phyloP scores from a whole-genome alignment of 345 rosid genomes.

The Isatis tinctoria region DNA sequence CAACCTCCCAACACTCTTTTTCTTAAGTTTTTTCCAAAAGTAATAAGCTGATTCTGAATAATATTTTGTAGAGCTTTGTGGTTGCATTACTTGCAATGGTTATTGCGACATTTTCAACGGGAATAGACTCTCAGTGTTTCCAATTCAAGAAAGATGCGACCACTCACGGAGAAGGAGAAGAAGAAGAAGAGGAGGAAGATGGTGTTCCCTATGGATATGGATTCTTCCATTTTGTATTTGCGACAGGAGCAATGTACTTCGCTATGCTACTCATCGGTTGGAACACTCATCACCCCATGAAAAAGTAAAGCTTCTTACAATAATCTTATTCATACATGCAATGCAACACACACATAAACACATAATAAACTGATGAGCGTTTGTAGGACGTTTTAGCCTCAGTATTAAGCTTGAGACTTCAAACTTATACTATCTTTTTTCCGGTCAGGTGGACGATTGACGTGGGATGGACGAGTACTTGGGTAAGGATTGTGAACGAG shows the following conservation, averaged over 20 bases:
- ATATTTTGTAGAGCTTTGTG: slow-evolving; percentile 65
- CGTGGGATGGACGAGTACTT: slow-evolving; percentile 98
- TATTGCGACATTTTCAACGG: slow-evolving; percentile 92
- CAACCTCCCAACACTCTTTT: not conserved
- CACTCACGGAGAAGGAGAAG: slow-evolving; percentile 30
- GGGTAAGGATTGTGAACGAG: slow-evolving; percentile 90
- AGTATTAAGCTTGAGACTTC: not conserved
- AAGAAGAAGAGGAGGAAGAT: slow-evolving; percentile 39
- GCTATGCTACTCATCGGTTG: slow-evolving; percentile 92
- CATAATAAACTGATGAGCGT: not conserved
- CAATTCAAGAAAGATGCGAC: slow-evolving; percentile 55
- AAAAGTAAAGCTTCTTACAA: slow-evolving; percentile 43
- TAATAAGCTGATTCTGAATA: not conserved
- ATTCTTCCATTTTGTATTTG: slow-evolving; percentile 95
- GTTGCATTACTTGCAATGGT: slow-evolving; percentile 85
- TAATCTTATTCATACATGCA: not conserved
- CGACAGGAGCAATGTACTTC: slow-evolving; percentile 96
- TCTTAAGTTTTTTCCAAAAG: not conserved
- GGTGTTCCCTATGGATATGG: slow-evolving; percentile 91
- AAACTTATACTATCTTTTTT: not conserved
- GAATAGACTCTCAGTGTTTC: slow-evolving; percentile 90
- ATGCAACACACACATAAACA: not conserved
- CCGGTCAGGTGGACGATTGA: slow-evolving; percentile 87
- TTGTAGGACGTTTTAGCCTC: not conserved
- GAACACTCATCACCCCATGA: slow-evolving; percentile 84